Evolutionary conservation across 148 eudicot genomes (phyloP), one percentile per base, ranked within the genome.

Genomic region (Polygonum maritimum): DNA sequence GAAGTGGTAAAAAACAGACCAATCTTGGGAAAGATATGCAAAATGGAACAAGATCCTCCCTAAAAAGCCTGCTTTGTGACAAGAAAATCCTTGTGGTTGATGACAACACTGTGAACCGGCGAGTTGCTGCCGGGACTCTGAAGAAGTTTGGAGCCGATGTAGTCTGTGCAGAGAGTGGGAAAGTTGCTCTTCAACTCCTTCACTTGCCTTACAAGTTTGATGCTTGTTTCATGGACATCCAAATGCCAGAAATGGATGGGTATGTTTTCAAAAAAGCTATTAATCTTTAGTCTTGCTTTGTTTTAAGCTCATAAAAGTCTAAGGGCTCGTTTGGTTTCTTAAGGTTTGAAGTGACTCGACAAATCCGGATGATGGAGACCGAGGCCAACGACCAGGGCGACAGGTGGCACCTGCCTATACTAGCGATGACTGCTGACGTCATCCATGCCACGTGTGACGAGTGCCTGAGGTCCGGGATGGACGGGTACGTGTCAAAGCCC

Each of bases 241-340:
- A 89, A 75, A 89, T 89, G 93, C 93, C 93, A 14, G 93, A 89
- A 83, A 89, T 89, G 93, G 93, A 89, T 44, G 93, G 93, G 93
- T 89, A 83, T 26, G 84, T 81, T 12, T 54, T 69, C 26, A 63
- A 22, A 22, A 63, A 22, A 22, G 26, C 21, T 22, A 26, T 22
- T 26, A n/a, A n/a, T 63, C 39, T 26, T 22, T 63, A n/a, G 70
- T 44, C 47, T 7, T 44, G 9, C 47, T 44, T 44, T 44, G 31
- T 7, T 44, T 9, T 7, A 44, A 44, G 47, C 47, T 44, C 47
- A 44, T 8, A 44, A 44, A 6, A 44, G 1, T 44, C 31, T 6
- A 44, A 44, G 47, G 47, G 9, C 39, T 63, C 11, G 12, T 36
- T 12, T 70, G 74, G 39, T 70, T 70, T 44, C 14, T 70, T 18